A percentile compares a stretch with the other conserved stretches of the same genome.
phyloP scores from a whole-genome alignment of 1,139 yeast species.

The Scheffersomyces lignicola region DNA sequence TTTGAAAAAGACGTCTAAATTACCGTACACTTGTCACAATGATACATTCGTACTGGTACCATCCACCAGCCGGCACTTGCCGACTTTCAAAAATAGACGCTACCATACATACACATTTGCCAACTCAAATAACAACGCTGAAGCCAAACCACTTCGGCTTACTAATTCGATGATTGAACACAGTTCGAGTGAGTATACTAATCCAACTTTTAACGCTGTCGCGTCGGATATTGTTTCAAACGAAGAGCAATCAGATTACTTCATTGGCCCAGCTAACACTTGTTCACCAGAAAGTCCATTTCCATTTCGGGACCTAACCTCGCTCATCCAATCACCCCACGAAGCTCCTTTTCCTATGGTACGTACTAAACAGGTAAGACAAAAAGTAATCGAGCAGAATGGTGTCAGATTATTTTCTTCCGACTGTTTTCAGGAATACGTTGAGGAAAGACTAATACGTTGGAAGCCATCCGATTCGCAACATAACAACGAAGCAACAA shows the following conservation, averaged over 20 bases:
- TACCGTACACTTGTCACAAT: too few relatives aligned
- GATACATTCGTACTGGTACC: too few relatives aligned
- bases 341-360: background rate
- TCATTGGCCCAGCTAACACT: background rate
- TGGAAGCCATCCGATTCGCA: conserved; percentile 55
- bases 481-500: conserved; percentile 31
- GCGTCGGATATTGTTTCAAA: background rate
- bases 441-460: conserved; percentile 53
- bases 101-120: too few relatives aligned
- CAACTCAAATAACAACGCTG: too few relatives aligned
- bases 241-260: background rate
- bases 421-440: conserved; percentile 36
- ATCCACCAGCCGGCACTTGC: too few relatives aligned
- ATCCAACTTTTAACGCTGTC: too few relatives aligned
- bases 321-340: conserved; percentile 3
- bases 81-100: too few relatives aligned
- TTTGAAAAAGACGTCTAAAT: too few relatives aligned
- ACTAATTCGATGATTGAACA: too few relatives aligned
- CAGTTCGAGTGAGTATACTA: too few relatives aligned
- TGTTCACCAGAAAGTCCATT: background rate
- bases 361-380: background rate
- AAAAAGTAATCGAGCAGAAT: conserved; percentile 1
- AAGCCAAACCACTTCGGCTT: too few relatives aligned
- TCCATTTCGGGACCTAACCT: conserved; percentile 2
- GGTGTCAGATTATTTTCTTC: conserved; percentile 16